Evolutionary conservation across 495 filamentous ascomycete genomes (phyloP).

Genomic region (Patellaria atrata): DNA sequence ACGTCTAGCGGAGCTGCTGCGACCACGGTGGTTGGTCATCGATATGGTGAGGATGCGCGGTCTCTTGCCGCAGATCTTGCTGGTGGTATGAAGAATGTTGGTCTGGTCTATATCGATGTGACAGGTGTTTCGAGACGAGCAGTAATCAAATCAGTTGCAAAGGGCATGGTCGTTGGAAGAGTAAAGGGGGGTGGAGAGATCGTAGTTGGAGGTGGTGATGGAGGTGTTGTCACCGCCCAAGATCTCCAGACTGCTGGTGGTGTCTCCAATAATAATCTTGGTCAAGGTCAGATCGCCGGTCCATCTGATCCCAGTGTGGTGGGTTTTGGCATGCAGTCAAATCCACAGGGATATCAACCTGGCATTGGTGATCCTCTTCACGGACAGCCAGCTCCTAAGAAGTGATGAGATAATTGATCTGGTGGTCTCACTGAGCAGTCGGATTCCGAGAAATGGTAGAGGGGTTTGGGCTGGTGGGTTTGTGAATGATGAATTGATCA

Average conservation of each 20-base stretch:
- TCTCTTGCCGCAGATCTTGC: conserved; percentile 56
- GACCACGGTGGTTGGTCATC: conserved; percentile 66
- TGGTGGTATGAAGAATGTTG: conserved; percentile 86
- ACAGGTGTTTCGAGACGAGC: conserved; percentile 79
- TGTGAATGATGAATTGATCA: no score
- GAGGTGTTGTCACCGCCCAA: conserved; percentile 33
- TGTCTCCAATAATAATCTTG: conserved; percentile 14
- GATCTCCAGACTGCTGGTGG: conserved; percentile 15
- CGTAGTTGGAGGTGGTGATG: conserved; percentile 68
- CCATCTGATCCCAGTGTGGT: conserved; percentile 14
- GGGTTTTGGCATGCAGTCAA: conserved; percentile 20
- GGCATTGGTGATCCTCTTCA: conserved; percentile 20
- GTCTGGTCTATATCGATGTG: conserved; percentile 94
- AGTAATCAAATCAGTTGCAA: conserved; percentile 82
- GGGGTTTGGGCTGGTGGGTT: no score
- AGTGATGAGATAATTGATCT: no score
- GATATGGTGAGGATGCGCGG: conserved; percentile 73
- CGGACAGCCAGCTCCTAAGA: conserved; percentile 12
- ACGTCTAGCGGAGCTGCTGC: conserved; percentile 58
- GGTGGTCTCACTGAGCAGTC: no score
- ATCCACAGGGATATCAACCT: conserved; percentile 18
- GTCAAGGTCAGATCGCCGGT: conserved; percentile 8
- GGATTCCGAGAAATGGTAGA: no score
- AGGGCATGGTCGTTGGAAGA: conserved; percentile 93
- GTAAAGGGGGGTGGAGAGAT: conserved; percentile 74